A percentile compares a stretch with the other conserved stretches of the same genome.
Evolutionary conservation across 345 rosid genomes (phyloP).

Genomic region (Populus pruinosa): DNA sequence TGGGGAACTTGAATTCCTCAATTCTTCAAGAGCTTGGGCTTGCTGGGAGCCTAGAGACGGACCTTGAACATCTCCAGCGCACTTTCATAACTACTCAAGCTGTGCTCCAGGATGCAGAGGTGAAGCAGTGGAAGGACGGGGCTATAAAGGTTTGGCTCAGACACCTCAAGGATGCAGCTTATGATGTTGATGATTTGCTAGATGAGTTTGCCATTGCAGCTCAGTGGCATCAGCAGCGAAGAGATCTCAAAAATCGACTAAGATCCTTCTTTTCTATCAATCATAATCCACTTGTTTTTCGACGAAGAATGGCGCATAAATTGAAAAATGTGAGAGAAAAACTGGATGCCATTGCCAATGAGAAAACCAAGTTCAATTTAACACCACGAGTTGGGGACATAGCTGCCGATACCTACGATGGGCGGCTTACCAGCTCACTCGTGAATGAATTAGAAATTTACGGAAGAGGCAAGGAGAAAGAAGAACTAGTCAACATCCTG

Average conservation of each 20-base stretch:
- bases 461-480: background rate
- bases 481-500: background rate
- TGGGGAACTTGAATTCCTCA: background rate
- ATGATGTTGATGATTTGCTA: constrained; percentile 9
- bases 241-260: background rate
- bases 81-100: background rate
- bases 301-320: background rate
- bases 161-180: constrained; percentile 2
- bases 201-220: background rate
- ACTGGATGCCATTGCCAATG: constrained; percentile 5
- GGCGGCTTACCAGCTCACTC: background rate
- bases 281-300: background rate
- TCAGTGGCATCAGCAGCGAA: background rate
- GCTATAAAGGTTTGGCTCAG: background rate
- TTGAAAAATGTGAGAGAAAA: background rate
- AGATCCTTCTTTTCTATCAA: background rate
- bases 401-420: background rate
- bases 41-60: background rate
- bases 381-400: background rate
- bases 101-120: constrained; percentile 17
- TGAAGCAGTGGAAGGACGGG: background rate
- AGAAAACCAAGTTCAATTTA: background rate
- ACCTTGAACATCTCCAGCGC: background rate
- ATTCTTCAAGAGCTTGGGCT: background rate
- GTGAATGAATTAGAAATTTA: constrained; percentile 2